A percentile compares a stretch with the other conserved stretches of the same genome.
Conservation (phyloP, 129 eudicot genomes). For the Helianthus annuus region DNA sequence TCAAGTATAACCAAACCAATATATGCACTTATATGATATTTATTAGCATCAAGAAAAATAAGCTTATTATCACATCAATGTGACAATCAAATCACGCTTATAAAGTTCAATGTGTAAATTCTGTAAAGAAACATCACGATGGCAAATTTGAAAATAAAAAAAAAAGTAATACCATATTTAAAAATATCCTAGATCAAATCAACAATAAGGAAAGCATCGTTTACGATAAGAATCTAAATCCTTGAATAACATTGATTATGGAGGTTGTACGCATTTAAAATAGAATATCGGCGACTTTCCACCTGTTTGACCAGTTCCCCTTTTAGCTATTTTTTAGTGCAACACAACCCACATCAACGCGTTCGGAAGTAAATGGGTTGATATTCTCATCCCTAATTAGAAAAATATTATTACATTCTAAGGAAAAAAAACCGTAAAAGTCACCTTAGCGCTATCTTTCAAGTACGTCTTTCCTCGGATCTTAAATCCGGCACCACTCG, state of each 20-base stretch:
- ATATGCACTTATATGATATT: background rate
- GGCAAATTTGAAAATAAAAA: background rate
- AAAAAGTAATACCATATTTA: background rate
- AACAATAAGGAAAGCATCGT: background rate
- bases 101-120: background rate
- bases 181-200: background rate
- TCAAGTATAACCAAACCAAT: background rate
- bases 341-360: background rate
- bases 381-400: background rate
- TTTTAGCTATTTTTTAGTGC: background rate
- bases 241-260: background rate
- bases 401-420: background rate
- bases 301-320: background rate
- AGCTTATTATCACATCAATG: background rate
- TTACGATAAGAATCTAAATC: background rate
- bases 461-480: conserved; percentile 87
- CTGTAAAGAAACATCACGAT: background rate
- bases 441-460: conserved; percentile 76
- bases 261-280: background rate
- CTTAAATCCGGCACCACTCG: conserved; percentile 86
- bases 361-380: background rate
- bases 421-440: conserved; percentile 10
- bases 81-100: background rate
- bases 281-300: background rate
- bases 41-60: background rate